These are phyloP conservation scores for Pestalotiopsis sp. DNA, from an alignment of 2,329 filamentous ascomycete genomes.

Conservation along the genomic window DNA sequence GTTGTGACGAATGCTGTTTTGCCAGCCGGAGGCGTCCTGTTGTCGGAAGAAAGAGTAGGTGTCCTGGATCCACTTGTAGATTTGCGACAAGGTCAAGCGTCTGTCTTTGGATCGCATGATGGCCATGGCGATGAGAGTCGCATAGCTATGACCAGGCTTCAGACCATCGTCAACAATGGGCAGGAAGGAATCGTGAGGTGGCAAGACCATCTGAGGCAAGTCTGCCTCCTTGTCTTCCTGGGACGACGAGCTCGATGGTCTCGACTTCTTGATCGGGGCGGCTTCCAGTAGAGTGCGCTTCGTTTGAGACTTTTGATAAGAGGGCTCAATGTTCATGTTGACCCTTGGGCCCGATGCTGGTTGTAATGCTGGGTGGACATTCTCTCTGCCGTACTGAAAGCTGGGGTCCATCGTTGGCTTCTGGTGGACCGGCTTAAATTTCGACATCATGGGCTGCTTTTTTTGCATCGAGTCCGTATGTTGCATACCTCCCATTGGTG, in stretches of 20 bases:
- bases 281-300: slow-evolving; percentile 72
- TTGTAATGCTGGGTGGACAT: slow-evolving; percentile 51
- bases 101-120: slow-evolving; percentile 84
- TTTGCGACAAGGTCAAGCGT: slow-evolving; percentile 86
- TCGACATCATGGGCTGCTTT: slow-evolving; percentile 59
- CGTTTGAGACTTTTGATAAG: slow-evolving; percentile 51
- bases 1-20: slow-evolving; percentile 98
- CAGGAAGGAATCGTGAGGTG: slow-evolving; percentile 78
- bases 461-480: slow-evolving; percentile 70
- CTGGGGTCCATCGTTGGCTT: slow-evolving; percentile 48
- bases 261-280: slow-evolving; percentile 68
- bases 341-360: slow-evolving; percentile 45
- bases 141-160: slow-evolving; percentile 92
- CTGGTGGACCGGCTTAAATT: slow-evolving; percentile 57
- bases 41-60: slow-evolving; percentile 80
- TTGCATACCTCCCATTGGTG: slow-evolving; percentile 51
- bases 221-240: slow-evolving; percentile 32
- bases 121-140: slow-evolving; percentile 93
- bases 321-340: slow-evolving; percentile 51
- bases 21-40: slow-evolving; percentile 81
- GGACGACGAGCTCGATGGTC: slow-evolving; percentile 63
- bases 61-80: slow-evolving; percentile 99
- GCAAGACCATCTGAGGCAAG: slow-evolving; percentile 41
- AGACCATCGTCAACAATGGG: slow-evolving; percentile 78
- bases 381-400: slow-evolving; percentile 54